Percentiles rank a stretch among this genome's conserved stretches.
Conservation (phyloP, 164 flowering plant genomes). For the Dillenia turbinata region DNA sequence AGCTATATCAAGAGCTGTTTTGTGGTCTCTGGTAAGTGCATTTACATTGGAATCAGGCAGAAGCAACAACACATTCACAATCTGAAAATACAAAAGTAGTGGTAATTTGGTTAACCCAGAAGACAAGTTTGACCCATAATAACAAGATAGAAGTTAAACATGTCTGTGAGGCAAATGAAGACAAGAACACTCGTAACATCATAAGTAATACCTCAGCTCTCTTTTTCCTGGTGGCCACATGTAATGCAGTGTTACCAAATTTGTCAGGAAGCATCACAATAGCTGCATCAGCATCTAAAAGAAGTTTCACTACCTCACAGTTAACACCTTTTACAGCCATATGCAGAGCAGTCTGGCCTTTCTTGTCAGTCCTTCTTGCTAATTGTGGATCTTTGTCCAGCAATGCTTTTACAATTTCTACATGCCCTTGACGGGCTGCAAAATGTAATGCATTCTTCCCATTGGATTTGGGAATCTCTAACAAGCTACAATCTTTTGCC, state of each 20-base stretch:
- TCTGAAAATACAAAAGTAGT: slow-evolving; percentile 34
- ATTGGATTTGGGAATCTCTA: slow-evolving; percentile 65
- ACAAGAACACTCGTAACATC: no score
- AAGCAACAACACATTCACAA: slow-evolving; percentile 40
- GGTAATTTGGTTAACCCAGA: no score
- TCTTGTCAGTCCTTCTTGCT: slow-evolving; percentile 79
- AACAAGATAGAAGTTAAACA: no score
- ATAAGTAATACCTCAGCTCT: slow-evolving; percentile 56
- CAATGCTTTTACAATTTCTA: slow-evolving; percentile 64
- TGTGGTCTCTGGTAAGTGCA: slow-evolving; percentile 55
- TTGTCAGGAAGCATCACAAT: slow-evolving; percentile 89
- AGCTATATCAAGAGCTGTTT: slow-evolving; percentile 67
- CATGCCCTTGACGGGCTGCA: slow-evolving; percentile 74
- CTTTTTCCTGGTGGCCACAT: slow-evolving; percentile 87
- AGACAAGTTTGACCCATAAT: no score
- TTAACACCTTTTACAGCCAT: slow-evolving; percentile 86
- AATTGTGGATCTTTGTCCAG: slow-evolving; percentile 65
- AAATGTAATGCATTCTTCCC: slow-evolving; percentile 86
- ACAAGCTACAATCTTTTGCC: slow-evolving; percentile 48
- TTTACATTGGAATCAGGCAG: slow-evolving; percentile 60
- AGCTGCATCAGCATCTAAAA: slow-evolving; percentile 77
- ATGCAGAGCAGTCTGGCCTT: slow-evolving; percentile 85
- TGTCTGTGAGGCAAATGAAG: no score
- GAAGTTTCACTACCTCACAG: slow-evolving; percentile 66
- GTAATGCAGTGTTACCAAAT: slow-evolving; percentile 76